phyloP scores from a whole-genome alignment of 2,329 filamentous ascomycete genomes.

The Fusarium citri region DNA sequence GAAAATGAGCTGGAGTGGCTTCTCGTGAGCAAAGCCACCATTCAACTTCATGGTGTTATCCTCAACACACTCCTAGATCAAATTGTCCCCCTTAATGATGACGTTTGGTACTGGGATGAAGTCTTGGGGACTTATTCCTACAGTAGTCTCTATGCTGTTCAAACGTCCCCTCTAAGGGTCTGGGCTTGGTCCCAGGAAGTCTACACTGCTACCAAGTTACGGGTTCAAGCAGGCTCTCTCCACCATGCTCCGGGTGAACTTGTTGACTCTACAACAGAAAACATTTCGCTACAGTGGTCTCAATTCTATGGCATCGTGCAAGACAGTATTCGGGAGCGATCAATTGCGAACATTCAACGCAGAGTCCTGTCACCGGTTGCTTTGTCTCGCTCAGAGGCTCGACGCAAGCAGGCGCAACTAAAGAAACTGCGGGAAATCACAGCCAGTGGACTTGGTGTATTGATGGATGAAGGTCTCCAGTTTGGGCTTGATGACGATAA shows the following conservation, averaged over 20 bases:
- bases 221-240: slow-evolving; percentile 54
- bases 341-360: slow-evolving; percentile 76
- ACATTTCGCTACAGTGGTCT: slow-evolving; percentile 66
- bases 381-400: slow-evolving; percentile 78
- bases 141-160: slow-evolving; percentile 84
- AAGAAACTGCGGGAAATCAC: slow-evolving; percentile 81
- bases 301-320: slow-evolving; percentile 85
- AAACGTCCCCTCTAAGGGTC: slow-evolving; percentile 82
- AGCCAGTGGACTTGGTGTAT: slow-evolving; percentile 85
- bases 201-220: slow-evolving; percentile 69
- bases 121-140: slow-evolving; percentile 82
- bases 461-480: slow-evolving; percentile 86
- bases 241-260: slow-evolving; percentile 48
- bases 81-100: slow-evolving; percentile 84
- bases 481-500: slow-evolving; percentile 72
- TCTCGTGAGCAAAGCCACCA: slow-evolving; percentile 87
- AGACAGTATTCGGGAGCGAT: slow-evolving; percentile 78
- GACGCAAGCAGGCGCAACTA: slow-evolving; percentile 77
- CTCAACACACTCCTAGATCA: slow-evolving; percentile 83
- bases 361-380: slow-evolving; percentile 83
- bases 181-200: slow-evolving; percentile 79
- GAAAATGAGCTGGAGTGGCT: slow-evolving; percentile 91
- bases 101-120: slow-evolving; percentile 97
- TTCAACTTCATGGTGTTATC: slow-evolving; percentile 88
- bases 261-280: slow-evolving; percentile 51